A percentile compares a stretch with the other conserved stretches of the same genome.
Evolutionary conservation across 106 monocot genomes (phyloP).

Genomic region (Acanthochlamys bracteata): DNA sequence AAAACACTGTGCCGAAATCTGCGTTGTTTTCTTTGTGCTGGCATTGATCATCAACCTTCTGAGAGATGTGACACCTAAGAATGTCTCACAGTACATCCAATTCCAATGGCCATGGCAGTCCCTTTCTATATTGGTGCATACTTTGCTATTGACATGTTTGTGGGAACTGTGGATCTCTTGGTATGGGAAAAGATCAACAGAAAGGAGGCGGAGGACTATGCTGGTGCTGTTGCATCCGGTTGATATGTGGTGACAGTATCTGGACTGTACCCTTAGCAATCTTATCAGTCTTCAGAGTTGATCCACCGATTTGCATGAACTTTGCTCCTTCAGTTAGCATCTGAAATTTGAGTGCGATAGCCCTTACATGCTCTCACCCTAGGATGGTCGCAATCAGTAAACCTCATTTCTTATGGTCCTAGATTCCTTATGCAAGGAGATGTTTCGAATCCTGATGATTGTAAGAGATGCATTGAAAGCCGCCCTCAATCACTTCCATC

Average conservation of each 20-base stretch:
- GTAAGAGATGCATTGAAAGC: too few species aligned
- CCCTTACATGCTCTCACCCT: too few species aligned
- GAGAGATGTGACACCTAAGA: slow-evolving; percentile 1
- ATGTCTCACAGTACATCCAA: background rate
- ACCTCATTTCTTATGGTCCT: background rate
- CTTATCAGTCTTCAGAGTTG: background rate
- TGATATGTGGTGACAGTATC: background rate
- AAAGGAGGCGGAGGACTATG: background rate
- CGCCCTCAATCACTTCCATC: too few species aligned
- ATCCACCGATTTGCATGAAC: slow-evolving; percentile 11
- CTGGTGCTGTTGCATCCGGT: slow-evolving; percentile 5
- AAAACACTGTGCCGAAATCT: slow-evolving; percentile 20
- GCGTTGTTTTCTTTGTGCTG: slow-evolving; percentile 14
- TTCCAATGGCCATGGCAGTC: slow-evolving; percentile 12
- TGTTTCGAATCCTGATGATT: too few species aligned
- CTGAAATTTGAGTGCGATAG: too few species aligned
- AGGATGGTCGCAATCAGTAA: background rate
- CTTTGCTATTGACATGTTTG: slow-evolving; percentile 12
- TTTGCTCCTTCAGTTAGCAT: background rate
- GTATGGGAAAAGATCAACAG: slow-evolving; percentile 2
- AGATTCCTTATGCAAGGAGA: too few species aligned
- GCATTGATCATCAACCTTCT: slow-evolving; percentile 21
- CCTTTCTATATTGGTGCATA: slow-evolving; percentile 8
- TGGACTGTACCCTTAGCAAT: slow-evolving; percentile 2
- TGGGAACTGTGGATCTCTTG: background rate